A percentile compares a stretch with the other conserved stretches of the same genome.
phyloP scores from a whole-genome alignment of 1,139 yeast genomes.

The Suhomyces kunorum region DNA sequence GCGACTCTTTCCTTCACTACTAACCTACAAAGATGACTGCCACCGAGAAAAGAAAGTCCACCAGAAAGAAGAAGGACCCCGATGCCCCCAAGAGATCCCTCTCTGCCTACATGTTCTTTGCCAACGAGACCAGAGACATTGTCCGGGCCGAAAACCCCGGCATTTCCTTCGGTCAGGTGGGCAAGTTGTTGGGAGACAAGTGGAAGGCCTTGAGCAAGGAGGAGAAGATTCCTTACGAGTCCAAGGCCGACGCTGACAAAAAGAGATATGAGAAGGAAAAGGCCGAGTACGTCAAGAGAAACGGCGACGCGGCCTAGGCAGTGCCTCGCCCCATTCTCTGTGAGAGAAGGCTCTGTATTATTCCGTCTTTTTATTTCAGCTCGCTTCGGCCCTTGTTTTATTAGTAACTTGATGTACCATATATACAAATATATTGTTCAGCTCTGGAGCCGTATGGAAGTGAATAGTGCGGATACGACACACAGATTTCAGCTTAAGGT shows the following conservation, averaged over 20 bases:
- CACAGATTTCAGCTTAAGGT: too few relatives aligned
- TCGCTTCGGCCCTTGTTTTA: slow-evolving; percentile 13
- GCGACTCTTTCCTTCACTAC: slow-evolving; percentile 10
- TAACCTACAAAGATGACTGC: slow-evolving; percentile 23
- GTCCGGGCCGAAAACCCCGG: slow-evolving; percentile 96
- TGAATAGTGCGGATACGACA: too few relatives aligned
- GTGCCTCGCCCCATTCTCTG: slow-evolving; percentile 4
- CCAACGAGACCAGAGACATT: slow-evolving; percentile 93
- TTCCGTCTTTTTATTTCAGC: slow-evolving; percentile 12
- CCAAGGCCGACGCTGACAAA: slow-evolving; percentile 93
- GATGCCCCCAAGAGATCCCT: slow-evolving; percentile 98
- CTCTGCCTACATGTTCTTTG: slow-evolving; percentile 98
- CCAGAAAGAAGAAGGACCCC: slow-evolving; percentile 76
- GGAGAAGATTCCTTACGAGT: slow-evolving; percentile 86
- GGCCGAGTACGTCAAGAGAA: slow-evolving; percentile 76
- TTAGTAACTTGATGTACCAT: slow-evolving; percentile 14
- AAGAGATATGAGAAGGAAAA: slow-evolving; percentile 96
- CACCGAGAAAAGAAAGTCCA: slow-evolving; percentile 48
- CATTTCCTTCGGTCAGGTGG: slow-evolving; percentile 88
- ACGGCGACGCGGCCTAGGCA: slow-evolving; percentile 18
- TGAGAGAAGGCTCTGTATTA: slow-evolving; percentile 13
- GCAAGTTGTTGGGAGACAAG: slow-evolving; percentile 88
- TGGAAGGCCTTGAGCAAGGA: slow-evolving; percentile 89
- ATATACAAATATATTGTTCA: slow-evolving; percentile 11
- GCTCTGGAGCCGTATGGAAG: neutral